A percentile compares a stretch with the other conserved stretches of the same genome.
phyloP scores from a whole-genome alignment of 176 grass and related monocot species.

The Metroxylon sagu region DNA sequence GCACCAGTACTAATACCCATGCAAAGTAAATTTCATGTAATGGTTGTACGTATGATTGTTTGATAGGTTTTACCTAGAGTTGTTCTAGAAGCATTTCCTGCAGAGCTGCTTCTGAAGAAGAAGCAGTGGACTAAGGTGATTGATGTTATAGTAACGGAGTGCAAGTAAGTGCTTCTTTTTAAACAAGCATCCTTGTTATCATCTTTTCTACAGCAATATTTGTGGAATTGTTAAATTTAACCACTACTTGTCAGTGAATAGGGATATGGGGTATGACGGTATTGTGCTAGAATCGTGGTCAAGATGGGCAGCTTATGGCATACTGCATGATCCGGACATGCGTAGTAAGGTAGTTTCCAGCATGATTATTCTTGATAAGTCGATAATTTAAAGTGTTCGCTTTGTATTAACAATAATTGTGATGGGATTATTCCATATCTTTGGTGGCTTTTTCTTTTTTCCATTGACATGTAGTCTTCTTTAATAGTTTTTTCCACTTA shows the following conservation, averaged over 20 bases:
- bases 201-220: conserved; percentile 8
- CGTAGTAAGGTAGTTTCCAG: conserved; percentile 41
- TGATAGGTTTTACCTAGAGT: conserved; percentile 76
- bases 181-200: neutral
- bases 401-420: too few species aligned
- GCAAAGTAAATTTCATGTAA: too few species aligned
- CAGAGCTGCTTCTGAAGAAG: conserved; percentile 58
- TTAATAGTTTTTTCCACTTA: too few species aligned
- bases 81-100: conserved; percentile 85
- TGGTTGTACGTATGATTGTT: conserved; percentile 18
- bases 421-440: too few species aligned
- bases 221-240: conserved; percentile 30
- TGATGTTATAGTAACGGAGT: conserved; percentile 77
- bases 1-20: too few species aligned
- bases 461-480: too few species aligned
- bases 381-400: neutral
- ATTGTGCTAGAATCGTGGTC: conserved; percentile 95
- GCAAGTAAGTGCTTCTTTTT: conserved; percentile 43
- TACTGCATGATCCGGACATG: conserved; percentile 61
- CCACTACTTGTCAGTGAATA: conserved; percentile 43
- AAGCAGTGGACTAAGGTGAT: conserved; percentile 54
- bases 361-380: neutral
- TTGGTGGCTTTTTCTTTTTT: too few species aligned
- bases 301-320: conserved; percentile 86
- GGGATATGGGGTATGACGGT: conserved; percentile 88